phyloP scores from a whole-genome alignment of 164 flowering plant genomes.

The Vitis rotundifolia region DNA sequence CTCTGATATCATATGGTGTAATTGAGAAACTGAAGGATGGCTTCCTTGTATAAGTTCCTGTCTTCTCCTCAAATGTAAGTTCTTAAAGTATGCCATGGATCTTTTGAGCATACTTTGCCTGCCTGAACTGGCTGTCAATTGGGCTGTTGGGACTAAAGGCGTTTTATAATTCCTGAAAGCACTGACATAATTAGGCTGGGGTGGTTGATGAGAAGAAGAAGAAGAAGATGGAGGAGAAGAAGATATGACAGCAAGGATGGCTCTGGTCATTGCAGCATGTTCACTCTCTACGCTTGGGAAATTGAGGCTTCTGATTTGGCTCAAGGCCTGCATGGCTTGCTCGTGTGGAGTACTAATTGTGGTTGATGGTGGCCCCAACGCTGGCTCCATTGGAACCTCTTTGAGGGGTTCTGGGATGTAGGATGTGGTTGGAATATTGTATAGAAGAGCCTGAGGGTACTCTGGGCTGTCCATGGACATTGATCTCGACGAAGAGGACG shows the following conservation, averaged over 20 bases:
- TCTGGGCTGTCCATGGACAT: constrained; percentile 63
- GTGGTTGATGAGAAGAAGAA: constrained; percentile 19
- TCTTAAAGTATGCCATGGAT: constrained; percentile 39
- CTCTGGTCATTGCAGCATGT: constrained; percentile 56
- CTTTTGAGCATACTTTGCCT: constrained; percentile 45
- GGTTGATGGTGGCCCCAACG: constrained; percentile 11
- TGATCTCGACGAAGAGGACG: constrained; percentile 70
- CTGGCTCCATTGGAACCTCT: constrained; percentile 15
- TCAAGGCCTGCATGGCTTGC: constrained; percentile 24
- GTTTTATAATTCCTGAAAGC: constrained; percentile 51
- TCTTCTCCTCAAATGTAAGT: constrained; percentile 24
- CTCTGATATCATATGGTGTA: constrained; percentile 86
- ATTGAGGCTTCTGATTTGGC: constrained; percentile 9
- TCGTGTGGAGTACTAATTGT: constrained; percentile 6
- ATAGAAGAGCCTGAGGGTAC: constrained; percentile 33
- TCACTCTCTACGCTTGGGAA: constrained; percentile 34
- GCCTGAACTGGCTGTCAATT: constrained; percentile 4
- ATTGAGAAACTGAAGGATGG: constrained; percentile 47
- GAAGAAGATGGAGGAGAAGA: constrained; percentile 42
- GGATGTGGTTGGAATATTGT: constrained; percentile 28
- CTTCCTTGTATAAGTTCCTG: constrained; percentile 31
- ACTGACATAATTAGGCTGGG: constrained; percentile 19
- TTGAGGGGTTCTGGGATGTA: constrained; percentile 11
- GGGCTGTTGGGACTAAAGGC: constrained; percentile 5
- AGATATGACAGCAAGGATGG: constrained; percentile 65